phyloP scores from a whole-genome alignment of 768 basidiomycete species.

The Pholiota microspora region DNA sequence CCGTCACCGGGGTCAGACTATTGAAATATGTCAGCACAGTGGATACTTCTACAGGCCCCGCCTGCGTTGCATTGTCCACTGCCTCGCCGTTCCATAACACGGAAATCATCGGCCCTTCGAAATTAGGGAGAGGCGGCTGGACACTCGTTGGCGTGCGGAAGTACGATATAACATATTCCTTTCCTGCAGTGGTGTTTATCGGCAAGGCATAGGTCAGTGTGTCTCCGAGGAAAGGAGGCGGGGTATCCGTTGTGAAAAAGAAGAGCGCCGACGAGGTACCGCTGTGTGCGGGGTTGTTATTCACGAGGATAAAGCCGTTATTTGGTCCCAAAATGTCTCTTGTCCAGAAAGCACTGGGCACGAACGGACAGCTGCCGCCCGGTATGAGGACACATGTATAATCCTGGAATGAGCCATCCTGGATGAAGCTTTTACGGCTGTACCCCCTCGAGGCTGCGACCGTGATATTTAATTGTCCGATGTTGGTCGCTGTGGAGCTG shows the following conservation, averaged over 20 bases:
- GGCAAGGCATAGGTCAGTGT: slow-evolving; percentile 9
- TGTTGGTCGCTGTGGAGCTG: slow-evolving; percentile 1
- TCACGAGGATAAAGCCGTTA: neutral
- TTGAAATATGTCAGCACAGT: neutral
- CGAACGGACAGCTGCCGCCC: neutral
- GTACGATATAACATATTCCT: slow-evolving; percentile 13
- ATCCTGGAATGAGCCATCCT: slow-evolving; percentile 2
- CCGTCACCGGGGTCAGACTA: neutral
- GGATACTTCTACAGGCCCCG: neutral
- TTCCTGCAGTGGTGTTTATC: slow-evolving; percentile 3
- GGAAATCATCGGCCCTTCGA: neutral
- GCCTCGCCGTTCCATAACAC: neutral
- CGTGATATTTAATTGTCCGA: neutral
- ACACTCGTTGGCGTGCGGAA: slow-evolving; percentile 10
- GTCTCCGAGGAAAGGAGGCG: slow-evolving; percentile 1
- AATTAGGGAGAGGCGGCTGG: neutral
- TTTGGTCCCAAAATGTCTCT: neutral
- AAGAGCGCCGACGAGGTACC: slow-evolving; percentile 8
- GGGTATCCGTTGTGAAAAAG: neutral
- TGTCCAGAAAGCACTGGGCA: neutral
- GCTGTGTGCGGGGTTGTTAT: slow-evolving; percentile 7
- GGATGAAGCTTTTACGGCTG: neutral
- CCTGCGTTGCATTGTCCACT: neutral
- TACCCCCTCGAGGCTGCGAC: neutral
- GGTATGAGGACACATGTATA: neutral